These are phyloP conservation scores for Euryodendron excelsum DNA, from an alignment of 148 eudicot species.

Conservation along the genomic window DNA sequence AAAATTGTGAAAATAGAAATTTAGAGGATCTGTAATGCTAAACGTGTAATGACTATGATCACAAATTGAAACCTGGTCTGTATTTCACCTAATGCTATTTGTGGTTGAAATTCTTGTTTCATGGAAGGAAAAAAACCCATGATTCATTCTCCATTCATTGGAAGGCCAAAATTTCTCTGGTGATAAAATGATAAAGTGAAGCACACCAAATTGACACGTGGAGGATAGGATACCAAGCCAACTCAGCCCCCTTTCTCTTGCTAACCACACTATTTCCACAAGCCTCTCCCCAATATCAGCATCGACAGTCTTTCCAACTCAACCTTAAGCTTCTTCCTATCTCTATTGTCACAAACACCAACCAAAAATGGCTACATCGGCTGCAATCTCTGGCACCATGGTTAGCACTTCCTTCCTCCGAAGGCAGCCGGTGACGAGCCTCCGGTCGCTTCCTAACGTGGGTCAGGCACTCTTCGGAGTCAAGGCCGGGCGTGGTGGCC, in stretches of 20 bases:
- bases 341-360: too few relatives aligned
- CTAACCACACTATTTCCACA: slow-evolving; percentile 33
- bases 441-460: slow-evolving; percentile 34
- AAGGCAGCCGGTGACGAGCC: slow-evolving; percentile 32
- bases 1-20: too few relatives aligned
- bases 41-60: too few relatives aligned
- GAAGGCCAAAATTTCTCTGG: too few relatives aligned
- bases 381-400: slow-evolving; percentile 43
- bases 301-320: background rate
- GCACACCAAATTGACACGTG: slow-evolving; percentile 28
- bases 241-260: background rate
- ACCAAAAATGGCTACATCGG: slow-evolving; percentile 31
- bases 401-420: slow-evolving; percentile 52
- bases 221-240: slow-evolving; percentile 23
- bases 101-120: too few relatives aligned
- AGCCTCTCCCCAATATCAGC: slow-evolving; percentile 20
- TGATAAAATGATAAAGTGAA: slow-evolving; percentile 20
- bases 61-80: too few relatives aligned
- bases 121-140: too few relatives aligned
- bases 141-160: too few relatives aligned
- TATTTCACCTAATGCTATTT: too few relatives aligned
- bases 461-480: slow-evolving; percentile 45
- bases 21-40: too few relatives aligned
- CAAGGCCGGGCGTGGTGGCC: slow-evolving; percentile 34
- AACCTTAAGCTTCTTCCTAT: background rate